Evolutionary conservation across 176 grass and related monocot species (phyloP), one percentile per base, ranked within the genome.

Genomic region (Olyra latifolia): DNA sequence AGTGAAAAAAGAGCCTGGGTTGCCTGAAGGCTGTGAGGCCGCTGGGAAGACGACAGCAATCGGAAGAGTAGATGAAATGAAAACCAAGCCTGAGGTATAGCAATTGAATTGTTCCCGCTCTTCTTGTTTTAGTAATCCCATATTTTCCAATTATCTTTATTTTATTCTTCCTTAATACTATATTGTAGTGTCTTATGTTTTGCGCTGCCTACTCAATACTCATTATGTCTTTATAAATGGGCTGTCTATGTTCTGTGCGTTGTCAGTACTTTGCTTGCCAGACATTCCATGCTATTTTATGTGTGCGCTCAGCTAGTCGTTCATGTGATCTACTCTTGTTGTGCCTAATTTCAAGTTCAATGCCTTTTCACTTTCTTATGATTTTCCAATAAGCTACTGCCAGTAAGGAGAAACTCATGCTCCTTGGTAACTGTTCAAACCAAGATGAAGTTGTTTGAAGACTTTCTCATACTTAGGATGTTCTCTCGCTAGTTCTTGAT

Each of bases 41-140:
- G 29, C 12, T 14, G 45, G 84, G 32, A 86, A 66, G 7, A 52
- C 1, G 22, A 45, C 29, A 42, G 12, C 28, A 53, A 53, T 39
- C 62, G 42, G 28, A 72, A 78, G 78, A 46, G 71, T 10, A 60
- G 55, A 41, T 59, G 80, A 45, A 68, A 61, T 25, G 47, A 43
- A 80, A 55, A 74, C 69, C 35, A 29, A 29, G 30, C 6, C 71
- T 29, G 12, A 87, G 89, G 89, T 91, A 75, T 11, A 57, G 43
- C 55, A 35, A 35, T 35, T 35, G 32, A 35, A 19, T 50, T 72
- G 9, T 56, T 67, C 62, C 12, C 52, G 16, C 28, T 52, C 9
- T 80, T 32, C 8, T 49, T 72, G 11, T 69, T 32, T 72, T 24
- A 27, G 13, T 38, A 56, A 75, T 47, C 42, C 17, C 15, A 14